phyloP scores from a whole-genome alignment of 192 early-diverging fungal genomes.

The Oehlia diaphana region DNA sequence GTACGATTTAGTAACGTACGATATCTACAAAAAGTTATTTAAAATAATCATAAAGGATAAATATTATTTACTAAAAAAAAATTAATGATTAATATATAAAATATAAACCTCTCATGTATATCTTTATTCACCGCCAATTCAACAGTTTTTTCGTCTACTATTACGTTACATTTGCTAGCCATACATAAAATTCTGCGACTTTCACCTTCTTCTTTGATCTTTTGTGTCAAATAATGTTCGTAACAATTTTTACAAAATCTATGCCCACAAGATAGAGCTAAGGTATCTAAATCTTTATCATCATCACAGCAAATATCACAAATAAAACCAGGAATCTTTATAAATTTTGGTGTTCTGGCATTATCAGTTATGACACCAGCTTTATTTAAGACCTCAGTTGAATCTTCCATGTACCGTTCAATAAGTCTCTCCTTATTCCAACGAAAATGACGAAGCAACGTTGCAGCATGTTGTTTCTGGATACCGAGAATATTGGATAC shows the following conservation, averaged over 20 bases:
- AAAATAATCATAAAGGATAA: neutral
- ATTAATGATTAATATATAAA: neutral
- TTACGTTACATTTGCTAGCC: slow-evolving; percentile 69
- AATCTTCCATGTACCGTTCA: slow-evolving; percentile 75
- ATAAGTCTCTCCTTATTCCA: slow-evolving; percentile 89
- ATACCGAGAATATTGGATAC: slow-evolving; percentile 75
- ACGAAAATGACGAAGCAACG: slow-evolving; percentile 72
- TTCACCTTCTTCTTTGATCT: slow-evolving; percentile 88
- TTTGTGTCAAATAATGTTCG: slow-evolving; percentile 76
- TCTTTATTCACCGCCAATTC: slow-evolving; percentile 61
- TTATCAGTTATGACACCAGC: slow-evolving; percentile 75
- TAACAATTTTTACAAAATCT: slow-evolving; percentile 90
- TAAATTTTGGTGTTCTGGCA: slow-evolving; percentile 36
- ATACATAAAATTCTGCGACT: slow-evolving; percentile 86
- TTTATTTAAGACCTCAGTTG: slow-evolving; percentile 54
- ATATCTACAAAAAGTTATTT: slow-evolving; percentile 57
- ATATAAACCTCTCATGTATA: slow-evolving; percentile 58
- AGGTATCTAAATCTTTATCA: slow-evolving; percentile 53
- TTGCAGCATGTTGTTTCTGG: slow-evolving; percentile 64
- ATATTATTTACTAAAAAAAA: neutral
- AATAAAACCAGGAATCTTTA: slow-evolving; percentile 55
- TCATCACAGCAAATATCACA: slow-evolving; percentile 94
- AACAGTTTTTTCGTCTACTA: slow-evolving; percentile 84
- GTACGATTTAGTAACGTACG: slow-evolving; percentile 76
- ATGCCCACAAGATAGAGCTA: slow-evolving; percentile 86